Conservation (phyloP, 1,284 basidiomycete species). For the Pseudozyma sp. region DNA sequence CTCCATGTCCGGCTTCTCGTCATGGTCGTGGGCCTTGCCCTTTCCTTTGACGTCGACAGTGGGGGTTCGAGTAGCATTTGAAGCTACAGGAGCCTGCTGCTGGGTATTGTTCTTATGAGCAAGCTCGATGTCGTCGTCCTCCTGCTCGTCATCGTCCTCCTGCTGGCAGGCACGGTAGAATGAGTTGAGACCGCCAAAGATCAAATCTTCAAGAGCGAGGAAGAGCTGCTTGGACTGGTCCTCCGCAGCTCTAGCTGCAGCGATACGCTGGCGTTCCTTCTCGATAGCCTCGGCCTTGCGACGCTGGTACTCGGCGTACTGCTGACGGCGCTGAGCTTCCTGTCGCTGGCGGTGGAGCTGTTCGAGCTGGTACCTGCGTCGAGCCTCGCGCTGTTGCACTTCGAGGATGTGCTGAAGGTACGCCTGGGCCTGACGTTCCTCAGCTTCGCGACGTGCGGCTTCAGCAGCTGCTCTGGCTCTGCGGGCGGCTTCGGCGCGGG, state of each 20-base stretch:
- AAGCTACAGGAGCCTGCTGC: not conserved
- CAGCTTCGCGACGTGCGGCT: slow-evolving; percentile 33
- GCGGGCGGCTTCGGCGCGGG: slow-evolving; percentile 36
- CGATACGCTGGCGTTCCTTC: slow-evolving; percentile 45
- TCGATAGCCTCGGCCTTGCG: slow-evolving; percentile 45
- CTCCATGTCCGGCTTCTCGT: slow-evolving; percentile 25
- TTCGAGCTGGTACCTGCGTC: slow-evolving; percentile 37
- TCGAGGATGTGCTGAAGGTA: slow-evolving; percentile 46
- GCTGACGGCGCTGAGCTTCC: slow-evolving; percentile 36
- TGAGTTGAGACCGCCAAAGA: slow-evolving; percentile 40
- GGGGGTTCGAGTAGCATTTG: slow-evolving; percentile 12
- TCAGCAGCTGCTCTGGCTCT: slow-evolving; percentile 29
- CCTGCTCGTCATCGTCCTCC: slow-evolving; percentile 18
- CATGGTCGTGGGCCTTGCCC: slow-evolving; percentile 35
- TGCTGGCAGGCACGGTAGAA: slow-evolving; percentile 28
- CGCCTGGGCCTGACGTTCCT: slow-evolving; percentile 40
- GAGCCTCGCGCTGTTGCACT: slow-evolving; percentile 43
- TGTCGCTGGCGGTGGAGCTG: slow-evolving; percentile 48
- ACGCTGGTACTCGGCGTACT: slow-evolving; percentile 50
- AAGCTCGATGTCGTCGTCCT: slow-evolving; percentile 19
- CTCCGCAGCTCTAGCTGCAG: slow-evolving; percentile 25
- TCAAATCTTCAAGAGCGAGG: slow-evolving; percentile 42
- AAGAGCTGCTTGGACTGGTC: slow-evolving; percentile 42
- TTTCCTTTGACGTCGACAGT: slow-evolving; percentile 36
- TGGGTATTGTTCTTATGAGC: slow-evolving; percentile 31